Conservation (phyloP, 805 yeast species). For the Yarrowia phangngaensis region DNA sequence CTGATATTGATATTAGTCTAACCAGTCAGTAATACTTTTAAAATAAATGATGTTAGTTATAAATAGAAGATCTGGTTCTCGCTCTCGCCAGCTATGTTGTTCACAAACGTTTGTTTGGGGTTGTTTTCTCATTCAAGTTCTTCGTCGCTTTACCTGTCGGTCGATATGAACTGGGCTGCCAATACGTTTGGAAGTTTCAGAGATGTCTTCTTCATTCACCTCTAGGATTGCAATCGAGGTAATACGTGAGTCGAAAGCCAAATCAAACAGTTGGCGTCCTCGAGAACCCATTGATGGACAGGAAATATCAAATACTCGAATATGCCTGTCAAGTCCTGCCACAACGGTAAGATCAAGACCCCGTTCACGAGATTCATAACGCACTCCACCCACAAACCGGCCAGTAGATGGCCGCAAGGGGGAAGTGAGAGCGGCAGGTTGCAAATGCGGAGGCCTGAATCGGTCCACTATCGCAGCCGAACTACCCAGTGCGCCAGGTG, state of each 20-base stretch:
- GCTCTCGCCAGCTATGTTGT: too few relatives aligned
- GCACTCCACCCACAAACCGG: conserved; percentile 12
- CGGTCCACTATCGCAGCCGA: conserved; percentile 4
- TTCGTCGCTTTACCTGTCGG: conserved; percentile 6
- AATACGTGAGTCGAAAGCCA: conserved; percentile 15
- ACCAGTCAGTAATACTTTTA: background rate
- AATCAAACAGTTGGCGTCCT: conserved; percentile 8
- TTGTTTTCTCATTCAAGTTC: background rate
- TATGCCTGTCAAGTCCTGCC: conserved; percentile 14
- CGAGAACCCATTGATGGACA: conserved; percentile 6
- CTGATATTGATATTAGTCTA: too few relatives aligned
- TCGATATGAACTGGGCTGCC: conserved; percentile 12
- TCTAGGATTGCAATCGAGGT: conserved; percentile 9
- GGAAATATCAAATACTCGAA: conserved; percentile 13
- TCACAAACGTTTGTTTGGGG: background rate
- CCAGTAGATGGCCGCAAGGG: conserved; percentile 4
- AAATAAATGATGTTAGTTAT: conserved; percentile 13
- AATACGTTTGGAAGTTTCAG: conserved; percentile 7
- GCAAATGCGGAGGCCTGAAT: conserved; percentile 19
- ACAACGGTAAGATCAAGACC: conserved; percentile 19
- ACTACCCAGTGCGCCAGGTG: background rate
- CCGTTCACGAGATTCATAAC: conserved; percentile 5
- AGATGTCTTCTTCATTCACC: conserved; percentile 15
- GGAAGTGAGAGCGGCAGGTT: background rate
- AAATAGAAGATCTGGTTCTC: too few relatives aligned